Evolutionary conservation across 495 filamentous ascomycete genomes (phyloP), one percentile per base, ranked within the genome.

Genomic region (Aspergillus conjunctus): DNA sequence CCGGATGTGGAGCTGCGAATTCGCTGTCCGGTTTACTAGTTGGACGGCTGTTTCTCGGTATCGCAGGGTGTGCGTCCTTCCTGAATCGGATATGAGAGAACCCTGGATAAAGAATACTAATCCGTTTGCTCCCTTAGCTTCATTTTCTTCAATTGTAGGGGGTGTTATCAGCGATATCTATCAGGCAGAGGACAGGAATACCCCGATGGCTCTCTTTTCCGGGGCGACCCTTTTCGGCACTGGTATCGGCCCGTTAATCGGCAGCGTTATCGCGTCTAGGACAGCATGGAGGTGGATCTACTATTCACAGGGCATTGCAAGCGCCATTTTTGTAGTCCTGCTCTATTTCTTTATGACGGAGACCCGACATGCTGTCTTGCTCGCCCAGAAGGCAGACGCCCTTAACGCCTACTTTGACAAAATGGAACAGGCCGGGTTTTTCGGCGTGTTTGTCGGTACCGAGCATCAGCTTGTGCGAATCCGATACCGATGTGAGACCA

Each of bases 151-250:
- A 9, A 93, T 96, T 87, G 91, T 96, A 3, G 93, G 93, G 21
- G 93, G 93, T 1, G 89, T 97, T 6, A 88, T 98, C 30, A 87
- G 86, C 52, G 93, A 98, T 66, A 88, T 97, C 54, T 97, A 92
- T 70, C 85, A 87, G 34, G 81, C 88, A 10, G 71, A 89, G 61
- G 88, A 88, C 39, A 79, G 93, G 32, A 96, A 96, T 64, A 89
- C 87, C 5, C 90, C 93, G 3, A 98, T 98, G 93, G 88, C 91
- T 1, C 65, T 94, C 2, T 97, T 95, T 69, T 86, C 87, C 2
- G 89, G 86, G 2, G 76, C 79, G 20, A 91, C 90, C 0, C 72
- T 97, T 7, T 81, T 88, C 14, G 94, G 93, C 2, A 96, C 91
- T 0, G 93, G 92, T 3, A 71, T 89, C 0, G 93, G 91, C 0